phyloP scores from a whole-genome alignment of 345 rosid species.

The Euphorbia lathyris region DNA sequence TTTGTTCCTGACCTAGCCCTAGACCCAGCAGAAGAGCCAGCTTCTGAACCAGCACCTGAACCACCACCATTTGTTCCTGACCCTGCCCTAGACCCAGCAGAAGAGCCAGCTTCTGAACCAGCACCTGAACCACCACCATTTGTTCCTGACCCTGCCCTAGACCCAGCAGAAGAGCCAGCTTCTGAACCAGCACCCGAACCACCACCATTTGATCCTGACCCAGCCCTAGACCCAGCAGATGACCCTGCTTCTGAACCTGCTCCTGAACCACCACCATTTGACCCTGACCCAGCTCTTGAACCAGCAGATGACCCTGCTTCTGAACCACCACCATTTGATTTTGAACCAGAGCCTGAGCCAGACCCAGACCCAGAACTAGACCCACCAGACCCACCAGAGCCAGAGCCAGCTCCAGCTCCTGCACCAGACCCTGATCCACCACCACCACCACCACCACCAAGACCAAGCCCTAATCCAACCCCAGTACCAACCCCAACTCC shows the following conservation, averaged over 20 bases:
- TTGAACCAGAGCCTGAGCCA: conserved; percentile 23
- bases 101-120: no score
- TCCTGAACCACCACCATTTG: conserved; percentile 52
- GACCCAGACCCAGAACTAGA: conserved; percentile 39
- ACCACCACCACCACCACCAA: conserved; percentile 55
- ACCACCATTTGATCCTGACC: conserved; percentile 43
- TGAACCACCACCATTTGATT: conserved; percentile 38
- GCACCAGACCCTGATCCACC: conserved; percentile 48
- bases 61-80: no score
- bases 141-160: no score
- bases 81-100: no score
- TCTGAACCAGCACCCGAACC: conserved; percentile 58
- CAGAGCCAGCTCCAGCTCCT: conserved; percentile 49
- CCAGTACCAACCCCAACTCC: conserved; percentile 73
- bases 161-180: conserved; percentile 67
- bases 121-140: no score
- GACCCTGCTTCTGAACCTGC: conserved; percentile 74
- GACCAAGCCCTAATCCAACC: conserved; percentile 58
- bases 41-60: conserved; percentile 50
- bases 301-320: conserved; percentile 70
- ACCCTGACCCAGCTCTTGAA: conserved; percentile 30
- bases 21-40: conserved; percentile 66
- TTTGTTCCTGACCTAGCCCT: no score
- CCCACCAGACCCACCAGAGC: conserved; percentile 42
- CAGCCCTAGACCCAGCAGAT: conserved; percentile 46